phyloP scores from a whole-genome alignment of 805 yeast species.

The Hanseniaspora osmophila region DNA sequence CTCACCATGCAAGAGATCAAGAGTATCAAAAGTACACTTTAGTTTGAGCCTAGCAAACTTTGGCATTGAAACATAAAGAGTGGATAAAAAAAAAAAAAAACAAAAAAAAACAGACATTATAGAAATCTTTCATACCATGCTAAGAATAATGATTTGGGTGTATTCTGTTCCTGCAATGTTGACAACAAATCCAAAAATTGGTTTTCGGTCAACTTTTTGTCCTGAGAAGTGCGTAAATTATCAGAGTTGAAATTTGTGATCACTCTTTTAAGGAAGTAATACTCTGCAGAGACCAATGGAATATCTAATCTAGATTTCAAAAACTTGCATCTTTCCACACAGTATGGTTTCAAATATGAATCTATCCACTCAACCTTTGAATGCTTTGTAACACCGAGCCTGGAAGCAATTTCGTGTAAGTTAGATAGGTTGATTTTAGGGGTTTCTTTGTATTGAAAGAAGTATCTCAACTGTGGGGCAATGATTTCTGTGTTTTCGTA shows the following conservation, averaged over 20 bases:
- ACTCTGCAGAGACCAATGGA: not conserved
- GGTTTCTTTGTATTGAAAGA: not conserved
- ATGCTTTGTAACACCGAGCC: not conserved
- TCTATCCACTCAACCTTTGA: not conserved
- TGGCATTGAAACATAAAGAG: too few relatives aligned
- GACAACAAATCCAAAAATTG: too few relatives aligned
- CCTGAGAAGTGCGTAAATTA: not conserved
- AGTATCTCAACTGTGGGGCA: not conserved
- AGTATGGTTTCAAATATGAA: not conserved
- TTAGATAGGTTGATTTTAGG: not conserved
- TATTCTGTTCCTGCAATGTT: too few relatives aligned
- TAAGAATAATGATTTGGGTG: too few relatives aligned
- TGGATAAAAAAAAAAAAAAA: too few relatives aligned
- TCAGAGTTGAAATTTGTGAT: not conserved
- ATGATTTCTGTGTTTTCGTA: not conserved
- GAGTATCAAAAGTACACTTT: too few relatives aligned
- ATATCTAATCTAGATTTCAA: not conserved
- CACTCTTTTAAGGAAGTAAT: not conserved
- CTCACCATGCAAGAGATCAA: too few relatives aligned
- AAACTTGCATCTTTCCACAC: not conserved
- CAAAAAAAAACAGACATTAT: too few relatives aligned
- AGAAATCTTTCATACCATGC: too few relatives aligned
- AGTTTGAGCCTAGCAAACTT: too few relatives aligned
- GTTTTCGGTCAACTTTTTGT: too few relatives aligned
- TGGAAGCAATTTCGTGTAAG: not conserved